phyloP scores from a whole-genome alignment of 345 rosid genomes.

The Geranium rotundifolium region DNA sequence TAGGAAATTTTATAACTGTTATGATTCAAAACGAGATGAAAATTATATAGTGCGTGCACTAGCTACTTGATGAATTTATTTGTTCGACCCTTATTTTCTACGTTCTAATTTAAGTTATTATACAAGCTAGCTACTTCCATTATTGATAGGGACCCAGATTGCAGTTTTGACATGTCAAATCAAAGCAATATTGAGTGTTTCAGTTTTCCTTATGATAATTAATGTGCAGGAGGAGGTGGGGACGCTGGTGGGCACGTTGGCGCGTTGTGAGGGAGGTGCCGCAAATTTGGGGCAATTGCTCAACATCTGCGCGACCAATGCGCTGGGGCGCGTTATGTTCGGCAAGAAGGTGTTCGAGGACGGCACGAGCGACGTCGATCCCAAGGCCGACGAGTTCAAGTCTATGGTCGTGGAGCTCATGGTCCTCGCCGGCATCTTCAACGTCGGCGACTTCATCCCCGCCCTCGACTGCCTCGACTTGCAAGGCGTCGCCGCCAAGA shows the following conservation, averaged over 20 bases:
- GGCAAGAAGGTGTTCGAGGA: constrained; percentile 60
- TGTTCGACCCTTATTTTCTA: too few relatives aligned
- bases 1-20: too few relatives aligned
- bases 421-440: constrained; percentile 73
- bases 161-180: too few relatives aligned
- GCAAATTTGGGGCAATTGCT: constrained; percentile 57
- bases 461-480: constrained; percentile 71
- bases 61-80: too few relatives aligned
- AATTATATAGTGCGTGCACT: too few relatives aligned
- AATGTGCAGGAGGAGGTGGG: constrained; percentile 62
- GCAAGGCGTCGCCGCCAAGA: constrained; percentile 69
- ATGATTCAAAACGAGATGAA: too few relatives aligned
- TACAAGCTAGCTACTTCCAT: too few relatives aligned
- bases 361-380: constrained; percentile 37
- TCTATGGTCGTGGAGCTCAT: constrained; percentile 83
- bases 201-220: too few relatives aligned
- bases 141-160: too few relatives aligned
- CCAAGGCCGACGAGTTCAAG: constrained; percentile 74
- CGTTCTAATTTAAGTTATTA: too few relatives aligned
- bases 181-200: too few relatives aligned
- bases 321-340: constrained; percentile 70
- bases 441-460: constrained; percentile 80
- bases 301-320: constrained; percentile 58
- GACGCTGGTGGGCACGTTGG: constrained; percentile 34
- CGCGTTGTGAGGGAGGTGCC: constrained; percentile 12